Percentiles rank a stretch among this genome's conserved stretches.
Conservation (phyloP, 441 rosid species). For the Euphorbia corollata region DNA sequence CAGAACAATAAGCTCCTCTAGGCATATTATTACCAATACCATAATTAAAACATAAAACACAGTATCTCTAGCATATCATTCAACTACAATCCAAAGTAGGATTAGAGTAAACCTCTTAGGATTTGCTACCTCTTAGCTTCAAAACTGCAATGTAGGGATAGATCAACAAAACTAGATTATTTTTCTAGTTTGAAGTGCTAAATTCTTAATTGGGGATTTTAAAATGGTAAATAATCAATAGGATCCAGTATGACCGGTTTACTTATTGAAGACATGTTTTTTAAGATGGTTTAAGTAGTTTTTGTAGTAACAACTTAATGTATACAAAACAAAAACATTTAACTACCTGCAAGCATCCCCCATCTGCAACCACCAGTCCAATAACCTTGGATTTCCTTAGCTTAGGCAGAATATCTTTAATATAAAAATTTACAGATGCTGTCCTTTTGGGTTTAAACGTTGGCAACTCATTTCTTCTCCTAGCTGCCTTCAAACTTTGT, state of each 20-base stretch:
- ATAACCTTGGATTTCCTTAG: conserved; percentile 63
- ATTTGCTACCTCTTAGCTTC: neutral
- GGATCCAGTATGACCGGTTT: neutral
- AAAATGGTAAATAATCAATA: neutral
- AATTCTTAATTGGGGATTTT: neutral
- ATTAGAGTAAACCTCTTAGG: neutral
- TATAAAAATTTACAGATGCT: conserved; percentile 71
- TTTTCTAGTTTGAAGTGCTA: conserved; percentile 8
- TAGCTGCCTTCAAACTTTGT: conserved; percentile 65
- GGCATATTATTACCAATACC: neutral
- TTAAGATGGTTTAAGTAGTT: conserved; percentile 14
- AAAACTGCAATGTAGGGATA: neutral
- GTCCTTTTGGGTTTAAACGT: conserved; percentile 69
- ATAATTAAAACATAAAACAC: neutral
- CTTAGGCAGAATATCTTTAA: conserved; percentile 67
- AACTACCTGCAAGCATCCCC: conserved; percentile 91
- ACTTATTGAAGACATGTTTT: conserved; percentile 8
- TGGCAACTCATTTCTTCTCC: conserved; percentile 67
- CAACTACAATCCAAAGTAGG: neutral
- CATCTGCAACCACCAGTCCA: conserved; percentile 67
- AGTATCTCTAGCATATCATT: neutral
- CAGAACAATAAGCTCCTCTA: neutral
- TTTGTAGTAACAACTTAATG: too few relatives aligned
- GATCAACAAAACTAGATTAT: neutral
- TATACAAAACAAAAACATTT: conserved; percentile 9